These are phyloP conservation scores for Fusarium vanettenii DNA, from an alignment of 2,329 filamentous ascomycete genomes.

Conservation along the genomic window DNA sequence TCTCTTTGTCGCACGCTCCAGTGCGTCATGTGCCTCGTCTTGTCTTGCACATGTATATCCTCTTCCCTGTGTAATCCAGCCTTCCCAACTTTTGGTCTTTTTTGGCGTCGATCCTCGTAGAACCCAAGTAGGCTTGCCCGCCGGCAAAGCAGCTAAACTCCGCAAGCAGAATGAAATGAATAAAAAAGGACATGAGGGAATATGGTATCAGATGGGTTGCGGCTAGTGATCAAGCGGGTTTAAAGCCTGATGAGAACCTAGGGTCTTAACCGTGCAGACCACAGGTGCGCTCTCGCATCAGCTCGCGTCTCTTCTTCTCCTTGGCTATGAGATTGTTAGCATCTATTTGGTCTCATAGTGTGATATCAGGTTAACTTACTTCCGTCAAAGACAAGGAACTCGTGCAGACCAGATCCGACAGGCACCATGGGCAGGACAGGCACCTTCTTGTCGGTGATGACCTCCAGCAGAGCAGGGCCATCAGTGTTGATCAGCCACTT, in stretches of 20 bases:
- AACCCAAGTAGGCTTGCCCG: conserved; percentile 20
- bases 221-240: conserved; percentile 23
- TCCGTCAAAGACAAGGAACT: conserved; percentile 73
- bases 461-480: conserved; percentile 92
- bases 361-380: conserved; percentile 41
- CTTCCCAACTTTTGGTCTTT: conserved; percentile 27
- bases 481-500: conserved; percentile 91
- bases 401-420: conserved; percentile 85
- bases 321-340: conserved; percentile 65
- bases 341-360: conserved; percentile 1
- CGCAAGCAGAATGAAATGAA: conserved; percentile 21
- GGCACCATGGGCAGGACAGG: conserved; percentile 99
- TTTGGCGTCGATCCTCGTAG: conserved; percentile 22
- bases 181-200: conserved; percentile 23
- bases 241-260: conserved; percentile 28
- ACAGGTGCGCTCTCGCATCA: conserved; percentile 73
- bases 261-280: conserved; percentile 56
- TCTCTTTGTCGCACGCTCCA: neutral
- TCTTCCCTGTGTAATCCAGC: conserved; percentile 15
- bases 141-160: conserved; percentile 30
- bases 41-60: conserved; percentile 11
- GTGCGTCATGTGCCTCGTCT: conserved; percentile 14
- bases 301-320: conserved; percentile 73
- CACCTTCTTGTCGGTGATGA: conserved; percentile 90
- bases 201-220: conserved; percentile 29